Base-by-base conservation (phyloP, 495 filamentous ascomycete species). In the Hypoxylon perforatum region DNA sequence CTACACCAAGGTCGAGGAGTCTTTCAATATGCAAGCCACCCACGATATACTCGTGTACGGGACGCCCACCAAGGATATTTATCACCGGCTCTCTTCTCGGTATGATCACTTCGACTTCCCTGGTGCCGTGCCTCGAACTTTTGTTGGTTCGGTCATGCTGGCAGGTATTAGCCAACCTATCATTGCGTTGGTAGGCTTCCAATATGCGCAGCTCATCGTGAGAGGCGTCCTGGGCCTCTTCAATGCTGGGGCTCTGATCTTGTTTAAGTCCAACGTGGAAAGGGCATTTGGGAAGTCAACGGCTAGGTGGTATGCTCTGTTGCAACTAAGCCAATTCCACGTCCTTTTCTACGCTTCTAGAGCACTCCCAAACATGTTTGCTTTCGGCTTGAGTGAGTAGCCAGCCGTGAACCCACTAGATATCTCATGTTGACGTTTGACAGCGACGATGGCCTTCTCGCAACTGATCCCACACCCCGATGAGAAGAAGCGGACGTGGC, bases 1-100 rank as follows among this genome's bases (percentile, higher is more conserved):
- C 0, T 97, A 95, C 80, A 97, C 96, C 48, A 99, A 99, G 77
- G 96, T 99, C 56, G 95, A 99, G 74, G 95, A 99, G 79, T 97
- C 94, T 0, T 99, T 99, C 85, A 97, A 97, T 69, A 87, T 98
- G 52, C 95, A 99, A 74, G 95, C 95, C 0, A 88, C 89, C 5
- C 96, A 98, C 76, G 95, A 99, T 73, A 90, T 98, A 33, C 73
- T 95, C 14, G 85, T 82, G 2, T 93, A 93, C 76, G 92, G 93
- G 1, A 86, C 93, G 28, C 90, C 93, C 0, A 84, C 77, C 7
- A 73, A 61, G 17, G 78, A 91, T 71, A 69, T 85, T 21, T 61
- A 80, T n/a, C 64, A 77, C 1, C 75, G 77, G 11, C 77, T 90
- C 23, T 79, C 75, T 2, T 73, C 76, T 18, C 74, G 86, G 33